These are phyloP conservation scores for Hymenoscyphus occultus DNA, from an alignment of 2,329 filamentous ascomycete genomes.

Conservation along the genomic window DNA sequence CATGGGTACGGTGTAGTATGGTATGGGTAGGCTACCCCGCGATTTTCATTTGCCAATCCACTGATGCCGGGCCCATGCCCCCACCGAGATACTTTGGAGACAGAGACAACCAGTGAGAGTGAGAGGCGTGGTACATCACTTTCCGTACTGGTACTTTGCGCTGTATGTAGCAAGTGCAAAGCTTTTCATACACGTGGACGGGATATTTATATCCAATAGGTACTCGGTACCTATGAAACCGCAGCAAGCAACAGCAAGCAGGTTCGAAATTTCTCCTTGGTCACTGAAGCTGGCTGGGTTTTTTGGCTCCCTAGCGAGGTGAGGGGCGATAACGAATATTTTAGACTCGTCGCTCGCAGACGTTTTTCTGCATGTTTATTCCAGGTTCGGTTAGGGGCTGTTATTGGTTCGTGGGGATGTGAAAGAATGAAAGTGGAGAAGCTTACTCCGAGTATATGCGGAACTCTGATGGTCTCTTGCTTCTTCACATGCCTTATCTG, in stretches of 20 bases:
- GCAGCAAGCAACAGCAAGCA: too few species aligned
- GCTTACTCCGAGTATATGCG: neutral
- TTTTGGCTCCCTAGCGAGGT: neutral
- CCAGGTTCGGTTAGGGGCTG: neutral
- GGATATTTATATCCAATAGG: neutral
- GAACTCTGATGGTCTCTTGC: neutral
- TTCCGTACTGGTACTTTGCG: neutral
- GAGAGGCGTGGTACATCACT: too few species aligned
- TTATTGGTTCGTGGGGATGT: neutral
- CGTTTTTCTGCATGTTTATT: neutral
- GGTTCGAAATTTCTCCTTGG: neutral
- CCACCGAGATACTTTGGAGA: neutral
- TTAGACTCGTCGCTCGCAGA: neutral
- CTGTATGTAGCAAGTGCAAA: neutral
- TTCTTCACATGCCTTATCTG: conserved; percentile 1
- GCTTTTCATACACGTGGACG: neutral
- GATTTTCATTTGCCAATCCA: neutral
- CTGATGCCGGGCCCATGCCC: neutral
- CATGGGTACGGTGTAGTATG: neutral
- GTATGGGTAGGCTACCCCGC: neutral
- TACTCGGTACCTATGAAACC: too few species aligned
- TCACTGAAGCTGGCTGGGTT: neutral
- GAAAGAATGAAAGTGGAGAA: neutral
- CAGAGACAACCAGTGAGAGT: neutral
- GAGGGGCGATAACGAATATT: neutral